Conservation (phyloP, 495 filamentous ascomycete genomes). For the Bathelium albidoporum region DNA sequence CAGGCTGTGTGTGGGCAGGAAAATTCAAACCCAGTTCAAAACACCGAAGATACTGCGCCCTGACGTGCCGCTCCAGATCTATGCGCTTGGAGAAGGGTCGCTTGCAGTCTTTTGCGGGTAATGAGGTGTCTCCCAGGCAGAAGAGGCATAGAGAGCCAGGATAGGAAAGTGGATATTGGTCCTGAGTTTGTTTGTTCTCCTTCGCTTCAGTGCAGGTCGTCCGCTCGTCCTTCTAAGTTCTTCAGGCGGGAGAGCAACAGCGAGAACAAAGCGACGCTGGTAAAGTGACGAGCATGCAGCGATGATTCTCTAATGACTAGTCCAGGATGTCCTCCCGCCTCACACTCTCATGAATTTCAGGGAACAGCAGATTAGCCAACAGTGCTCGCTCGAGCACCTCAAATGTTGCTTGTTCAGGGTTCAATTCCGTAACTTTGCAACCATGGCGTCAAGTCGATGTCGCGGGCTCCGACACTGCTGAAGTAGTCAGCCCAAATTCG, state of each 20-base stretch:
- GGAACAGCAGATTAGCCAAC: not conserved
- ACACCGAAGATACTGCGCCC: not conserved
- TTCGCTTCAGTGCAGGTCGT: not conserved
- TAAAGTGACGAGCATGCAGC: not conserved
- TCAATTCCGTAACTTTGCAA: not conserved
- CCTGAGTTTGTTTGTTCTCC: not conserved
- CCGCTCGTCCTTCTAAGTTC: not conserved
- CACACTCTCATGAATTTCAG: not conserved
- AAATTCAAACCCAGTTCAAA: too few species aligned
- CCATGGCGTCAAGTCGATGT: not conserved
- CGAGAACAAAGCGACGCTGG: not conserved
- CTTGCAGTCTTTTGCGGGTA: not conserved
- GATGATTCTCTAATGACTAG: not conserved
- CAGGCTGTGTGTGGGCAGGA: too few species aligned
- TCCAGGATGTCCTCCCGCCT: not conserved
- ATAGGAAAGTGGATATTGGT: not conserved
- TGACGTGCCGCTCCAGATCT: not conserved
- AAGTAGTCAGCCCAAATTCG: not conserved
- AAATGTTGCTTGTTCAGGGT: not conserved
- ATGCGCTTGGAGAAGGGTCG: not conserved
- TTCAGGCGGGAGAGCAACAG: not conserved
- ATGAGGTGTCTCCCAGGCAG: not conserved
- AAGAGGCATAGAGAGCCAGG: not conserved
- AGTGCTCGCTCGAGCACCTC: not conserved
- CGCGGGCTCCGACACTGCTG: not conserved